phyloP scores from a whole-genome alignment of 73 alveolate species.

The Paramecium sexaurelia region DNA sequence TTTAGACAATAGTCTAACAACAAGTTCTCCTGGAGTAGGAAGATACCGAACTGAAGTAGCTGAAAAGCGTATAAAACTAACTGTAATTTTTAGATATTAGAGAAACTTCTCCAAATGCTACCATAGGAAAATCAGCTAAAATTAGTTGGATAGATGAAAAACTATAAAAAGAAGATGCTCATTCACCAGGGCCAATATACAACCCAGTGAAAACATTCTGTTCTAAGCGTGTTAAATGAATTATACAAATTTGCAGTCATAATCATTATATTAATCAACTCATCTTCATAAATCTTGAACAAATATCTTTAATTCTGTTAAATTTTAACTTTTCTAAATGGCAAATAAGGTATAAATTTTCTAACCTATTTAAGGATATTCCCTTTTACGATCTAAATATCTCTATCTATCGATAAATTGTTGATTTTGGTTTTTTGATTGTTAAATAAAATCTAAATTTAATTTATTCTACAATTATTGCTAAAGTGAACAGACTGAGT shows the following conservation, averaged over 20 bases:
- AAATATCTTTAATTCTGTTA: background rate
- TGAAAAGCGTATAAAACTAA: background rate
- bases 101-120: background rate
- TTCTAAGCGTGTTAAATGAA: slow-evolving; percentile 25
- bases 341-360: slow-evolving; percentile 20
- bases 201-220: slow-evolving; percentile 50
- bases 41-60: slow-evolving; percentile 15
- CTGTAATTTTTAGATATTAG: background rate
- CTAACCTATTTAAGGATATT: slow-evolving; percentile 20
- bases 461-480: too few species aligned
- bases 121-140: slow-evolving; percentile 29
- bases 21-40: slow-evolving; percentile 61
- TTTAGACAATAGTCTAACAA: slow-evolving; percentile 9
- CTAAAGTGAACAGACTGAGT: too few species aligned
- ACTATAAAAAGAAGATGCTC: background rate
- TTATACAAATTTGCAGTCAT: too few species aligned
- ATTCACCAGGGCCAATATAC: slow-evolving; percentile 51
- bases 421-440: background rate
- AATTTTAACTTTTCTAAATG: background rate
- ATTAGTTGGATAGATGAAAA: slow-evolving; percentile 60
- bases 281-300: slow-evolving; percentile 50
- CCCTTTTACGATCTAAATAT: background rate
- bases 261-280: background rate
- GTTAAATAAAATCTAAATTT: too few species aligned
- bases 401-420: background rate